Evolutionary conservation across 371 early-diverging fungal genomes (phyloP).

Genomic region (Rhizopus microsporus): DNA sequence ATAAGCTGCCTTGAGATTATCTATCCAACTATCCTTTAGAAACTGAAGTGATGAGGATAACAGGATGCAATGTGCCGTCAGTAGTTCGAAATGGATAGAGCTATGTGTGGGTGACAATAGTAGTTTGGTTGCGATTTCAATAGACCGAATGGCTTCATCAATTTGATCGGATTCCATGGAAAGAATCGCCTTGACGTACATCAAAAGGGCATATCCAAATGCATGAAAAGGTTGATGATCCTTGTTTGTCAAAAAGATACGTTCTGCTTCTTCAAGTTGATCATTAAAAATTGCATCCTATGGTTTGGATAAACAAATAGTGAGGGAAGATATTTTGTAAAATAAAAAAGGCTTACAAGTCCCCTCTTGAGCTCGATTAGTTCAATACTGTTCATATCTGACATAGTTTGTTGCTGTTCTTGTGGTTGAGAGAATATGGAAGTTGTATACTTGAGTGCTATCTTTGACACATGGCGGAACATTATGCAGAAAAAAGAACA

Average conservation of each 20-base stretch:
- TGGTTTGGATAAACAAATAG: neutral
- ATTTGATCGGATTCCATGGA: conserved; percentile 11
- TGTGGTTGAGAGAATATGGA: conserved; percentile 9
- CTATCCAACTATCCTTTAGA: conserved; percentile 30
- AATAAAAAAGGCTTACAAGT: conserved; percentile 9
- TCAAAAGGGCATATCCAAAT: conserved; percentile 30
- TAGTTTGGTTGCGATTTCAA: neutral
- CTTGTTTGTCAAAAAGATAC: conserved; percentile 17
- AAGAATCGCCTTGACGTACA: conserved; percentile 33
- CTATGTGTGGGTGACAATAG: neutral
- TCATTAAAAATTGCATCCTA: conserved; percentile 35
- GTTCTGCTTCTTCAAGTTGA: conserved; percentile 24
- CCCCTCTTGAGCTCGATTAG: conserved; percentile 19
- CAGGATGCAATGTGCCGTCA: conserved; percentile 29
- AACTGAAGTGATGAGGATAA: conserved; percentile 40
- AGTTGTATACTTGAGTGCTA: conserved; percentile 21
- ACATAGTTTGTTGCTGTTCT: neutral
- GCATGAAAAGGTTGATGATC: conserved; percentile 26
- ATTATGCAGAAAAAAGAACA: neutral
- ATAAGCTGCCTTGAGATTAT: conserved; percentile 33
- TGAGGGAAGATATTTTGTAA: too few species aligned
- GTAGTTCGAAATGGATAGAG: conserved; percentile 22
- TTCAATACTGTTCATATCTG: conserved; percentile 1
- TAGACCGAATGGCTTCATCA: conserved; percentile 9
- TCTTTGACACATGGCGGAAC: conserved; percentile 27